Evolutionary conservation across 2,329 filamentous ascomycete genomes (phyloP).

Genomic region (Scedosporium dehoogii): DNA sequence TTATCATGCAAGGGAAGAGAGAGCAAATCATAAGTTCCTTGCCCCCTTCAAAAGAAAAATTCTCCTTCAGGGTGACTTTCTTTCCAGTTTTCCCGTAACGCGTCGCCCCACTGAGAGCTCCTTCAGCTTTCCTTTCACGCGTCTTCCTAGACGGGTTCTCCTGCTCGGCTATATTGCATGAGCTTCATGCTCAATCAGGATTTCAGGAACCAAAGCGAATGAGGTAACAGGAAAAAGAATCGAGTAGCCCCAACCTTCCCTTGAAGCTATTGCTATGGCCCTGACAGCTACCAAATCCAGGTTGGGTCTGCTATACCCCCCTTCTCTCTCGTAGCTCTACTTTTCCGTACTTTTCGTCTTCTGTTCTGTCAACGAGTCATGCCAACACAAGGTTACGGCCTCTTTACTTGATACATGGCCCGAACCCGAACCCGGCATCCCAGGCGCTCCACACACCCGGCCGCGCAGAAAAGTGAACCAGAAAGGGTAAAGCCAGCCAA

Average conservation of each 20-base stretch:
- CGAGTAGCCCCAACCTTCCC: background rate
- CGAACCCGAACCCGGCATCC: background rate
- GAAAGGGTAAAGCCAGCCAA: background rate
- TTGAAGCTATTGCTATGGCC: background rate
- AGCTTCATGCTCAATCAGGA: background rate
- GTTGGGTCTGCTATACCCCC: background rate
- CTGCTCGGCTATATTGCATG: background rate
- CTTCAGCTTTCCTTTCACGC: background rate
- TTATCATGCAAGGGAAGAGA: background rate
- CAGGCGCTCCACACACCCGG: background rate
- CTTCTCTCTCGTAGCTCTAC: background rate
- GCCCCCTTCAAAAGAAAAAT: background rate
- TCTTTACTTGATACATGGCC: conserved; percentile 1
- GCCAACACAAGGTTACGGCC: background rate
- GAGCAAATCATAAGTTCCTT: conserved; percentile 5
- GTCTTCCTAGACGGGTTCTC: background rate
- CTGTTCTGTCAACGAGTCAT: background rate
- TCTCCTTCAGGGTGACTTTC: no score
- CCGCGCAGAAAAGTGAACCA: background rate
- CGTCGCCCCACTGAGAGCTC: background rate
- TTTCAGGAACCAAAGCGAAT: background rate
- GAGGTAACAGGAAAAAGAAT: background rate
- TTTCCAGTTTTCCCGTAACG: background rate
- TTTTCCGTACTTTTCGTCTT: background rate
- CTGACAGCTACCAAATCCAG: background rate